phyloP scores from a whole-genome alignment of 1,284 basidiomycete species.

The Quambalaria eucalypti region DNA sequence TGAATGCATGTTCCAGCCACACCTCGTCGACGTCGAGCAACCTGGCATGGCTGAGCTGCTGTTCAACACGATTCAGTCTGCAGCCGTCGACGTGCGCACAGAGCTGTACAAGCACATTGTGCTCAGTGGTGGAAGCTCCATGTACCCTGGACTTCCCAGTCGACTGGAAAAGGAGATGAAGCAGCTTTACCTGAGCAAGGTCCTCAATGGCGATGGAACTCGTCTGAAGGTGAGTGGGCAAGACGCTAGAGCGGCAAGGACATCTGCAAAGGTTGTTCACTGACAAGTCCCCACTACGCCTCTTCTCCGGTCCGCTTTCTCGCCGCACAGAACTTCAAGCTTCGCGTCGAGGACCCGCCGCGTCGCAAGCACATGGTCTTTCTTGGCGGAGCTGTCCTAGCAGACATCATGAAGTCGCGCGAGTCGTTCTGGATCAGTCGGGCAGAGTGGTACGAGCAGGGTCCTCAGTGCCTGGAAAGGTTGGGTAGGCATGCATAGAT shows the following conservation, averaged over 20 bases:
- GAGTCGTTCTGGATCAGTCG: constrained; percentile 69
- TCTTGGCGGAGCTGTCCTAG: constrained; percentile 71
- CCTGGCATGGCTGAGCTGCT: constrained; percentile 95
- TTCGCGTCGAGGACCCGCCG: constrained; percentile 93
- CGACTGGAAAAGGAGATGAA: constrained; percentile 99
- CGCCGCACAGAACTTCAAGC: constrained; percentile 83
- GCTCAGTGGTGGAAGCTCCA: constrained; percentile 81
- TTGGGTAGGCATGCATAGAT: constrained; percentile 36
- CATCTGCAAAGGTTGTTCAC: background rate
- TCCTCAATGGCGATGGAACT: constrained; percentile 73
- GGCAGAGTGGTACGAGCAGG: constrained; percentile 46
- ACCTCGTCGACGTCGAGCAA: constrained; percentile 93
- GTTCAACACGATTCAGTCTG: constrained; percentile 87
- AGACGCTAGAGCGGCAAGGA: background rate
- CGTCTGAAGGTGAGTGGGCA: constrained; percentile 68
- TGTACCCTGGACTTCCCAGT: constrained; percentile 96
- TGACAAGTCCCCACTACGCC: background rate
- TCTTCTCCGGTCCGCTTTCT: background rate
- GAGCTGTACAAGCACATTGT: constrained; percentile 98
- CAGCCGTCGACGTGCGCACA: constrained; percentile 77
- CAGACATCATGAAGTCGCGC: constrained; percentile 94
- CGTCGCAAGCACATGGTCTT: constrained; percentile 98
- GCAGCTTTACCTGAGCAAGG: constrained; percentile 84
- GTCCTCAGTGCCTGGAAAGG: constrained; percentile 35
- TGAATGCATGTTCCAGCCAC: constrained; percentile 99